Base-by-base conservation (phyloP, 2,329 filamentous ascomycete species). In the Aspergillus sergii region DNA sequence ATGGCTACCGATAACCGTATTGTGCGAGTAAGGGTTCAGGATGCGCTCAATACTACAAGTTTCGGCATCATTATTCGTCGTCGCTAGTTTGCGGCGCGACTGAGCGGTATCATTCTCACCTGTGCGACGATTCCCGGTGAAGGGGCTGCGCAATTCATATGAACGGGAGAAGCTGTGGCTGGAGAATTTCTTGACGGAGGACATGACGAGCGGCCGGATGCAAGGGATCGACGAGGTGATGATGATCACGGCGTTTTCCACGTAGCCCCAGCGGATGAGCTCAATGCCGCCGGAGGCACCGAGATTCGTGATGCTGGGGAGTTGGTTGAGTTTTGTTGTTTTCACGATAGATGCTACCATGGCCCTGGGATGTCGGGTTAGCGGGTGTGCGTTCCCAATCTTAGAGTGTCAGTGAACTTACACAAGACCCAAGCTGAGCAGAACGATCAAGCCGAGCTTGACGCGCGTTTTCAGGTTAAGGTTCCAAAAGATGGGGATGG, bases 301-400 rank as follows among this genome's bases (percentile, higher is more conserved):
- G 8, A 73, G 66, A 39, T 75, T 70, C 1, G 71, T 74, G 54
- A 74, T 62, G 36, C 72, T 68, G 12, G 72, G 72, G 4, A 75
- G 58, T 19, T 66, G 50, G 46, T 61, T 5, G 30, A 73, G 67
- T 41, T 73, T 73, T 53, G 72, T 74, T 16, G 72, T 72, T 51
- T 75, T 75, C 65, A 75, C 68, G 48, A 75, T 72, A 14, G 72
- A 74, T n/a, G 73, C 72, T 23, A 72, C 30, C 72, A 75, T 73
- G 12, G 72, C 73, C 1, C 72, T 74, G 14, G 16, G 8, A 1
- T 19, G 12, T 8, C 4, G 16, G 46, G 2, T 51, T n/a, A 51
- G 48, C 6, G 10, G 45, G 34, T 16, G n/a, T 7, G 9, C 10
- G 14, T 34, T 39, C 4, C 23, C 46, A 3, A 8, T 9, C 2